A percentile compares a stretch with the other conserved stretches of the same genome.
Evolutionary conservation across 495 filamentous ascomycete species (phyloP).

Genomic region (Penicillium pancosmium): DNA sequence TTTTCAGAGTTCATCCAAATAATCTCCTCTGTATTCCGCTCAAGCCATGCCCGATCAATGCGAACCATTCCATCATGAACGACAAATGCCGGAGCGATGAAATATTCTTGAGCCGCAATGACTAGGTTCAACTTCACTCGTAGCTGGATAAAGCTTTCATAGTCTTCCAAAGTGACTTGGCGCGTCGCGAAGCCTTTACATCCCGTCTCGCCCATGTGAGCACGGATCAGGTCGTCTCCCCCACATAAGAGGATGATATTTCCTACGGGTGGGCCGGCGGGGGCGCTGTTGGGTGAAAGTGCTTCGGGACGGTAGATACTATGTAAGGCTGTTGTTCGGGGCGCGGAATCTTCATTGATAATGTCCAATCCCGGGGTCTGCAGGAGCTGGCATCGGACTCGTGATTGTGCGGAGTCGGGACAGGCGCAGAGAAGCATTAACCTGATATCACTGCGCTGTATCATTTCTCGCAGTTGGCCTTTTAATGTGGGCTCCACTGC

Average conservation of each 20-base stretch:
- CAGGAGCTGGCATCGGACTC: background rate
- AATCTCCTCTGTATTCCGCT: constrained; percentile 1
- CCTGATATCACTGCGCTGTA: background rate
- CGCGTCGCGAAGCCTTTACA: constrained; percentile 1
- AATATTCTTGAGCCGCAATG: background rate
- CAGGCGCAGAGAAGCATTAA: background rate
- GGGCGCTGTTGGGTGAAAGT: background rate
- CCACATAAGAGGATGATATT: background rate
- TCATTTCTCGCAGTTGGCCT: background rate
- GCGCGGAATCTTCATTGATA: background rate
- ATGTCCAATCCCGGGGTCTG: background rate
- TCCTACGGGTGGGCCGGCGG: background rate
- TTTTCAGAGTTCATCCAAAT: constrained; percentile 7
- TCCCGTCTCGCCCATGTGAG: background rate
- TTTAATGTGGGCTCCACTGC: background rate
- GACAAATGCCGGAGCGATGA: background rate
- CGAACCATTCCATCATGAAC: constrained; percentile 7
- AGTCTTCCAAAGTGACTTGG: background rate
- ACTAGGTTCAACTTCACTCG: constrained; percentile 4
- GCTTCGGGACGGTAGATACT: constrained; percentile 2
- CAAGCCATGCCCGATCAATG: background rate
- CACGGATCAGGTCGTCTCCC: background rate
- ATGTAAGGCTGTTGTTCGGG: background rate
- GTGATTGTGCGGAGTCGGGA: background rate
- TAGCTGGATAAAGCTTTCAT: constrained; percentile 12